Percentiles rank a stretch among this genome's conserved stretches.
Conservation (phyloP, 306 rosid genomes). For the Bauhinia variegata region DNA sequence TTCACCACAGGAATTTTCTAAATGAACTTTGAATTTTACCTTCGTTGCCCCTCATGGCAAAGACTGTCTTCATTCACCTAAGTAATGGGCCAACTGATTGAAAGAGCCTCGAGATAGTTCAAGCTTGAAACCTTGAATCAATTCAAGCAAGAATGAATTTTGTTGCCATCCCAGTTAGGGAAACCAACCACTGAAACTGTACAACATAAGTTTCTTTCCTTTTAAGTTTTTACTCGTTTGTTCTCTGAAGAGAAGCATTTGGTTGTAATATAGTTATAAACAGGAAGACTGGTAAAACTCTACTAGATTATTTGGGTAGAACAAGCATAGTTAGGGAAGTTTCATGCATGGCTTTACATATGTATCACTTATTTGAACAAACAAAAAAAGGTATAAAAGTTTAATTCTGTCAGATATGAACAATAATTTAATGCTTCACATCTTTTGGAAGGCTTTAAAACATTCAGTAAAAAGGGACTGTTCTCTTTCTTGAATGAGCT, state of each 20-base stretch:
- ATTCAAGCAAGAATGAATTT: background rate
- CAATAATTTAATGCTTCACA: conserved; percentile 30
- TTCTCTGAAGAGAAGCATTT: background rate
- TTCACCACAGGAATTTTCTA: background rate
- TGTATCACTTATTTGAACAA: too few relatives aligned
- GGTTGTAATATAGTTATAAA: background rate
- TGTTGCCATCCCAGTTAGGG: conserved; percentile 15
- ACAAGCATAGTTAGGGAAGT: too few relatives aligned
- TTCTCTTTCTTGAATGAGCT: conserved; percentile 8
- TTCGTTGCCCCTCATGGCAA: conserved; percentile 6
- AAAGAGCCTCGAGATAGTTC: background rate
- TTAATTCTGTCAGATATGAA: conserved; percentile 18
- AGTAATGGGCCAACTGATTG: background rate
- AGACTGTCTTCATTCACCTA: conserved; percentile 2
- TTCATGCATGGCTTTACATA: too few relatives aligned
- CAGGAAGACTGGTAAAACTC: too few relatives aligned
- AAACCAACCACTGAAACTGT: background rate
- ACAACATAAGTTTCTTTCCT: background rate
- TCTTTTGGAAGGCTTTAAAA: conserved; percentile 19
- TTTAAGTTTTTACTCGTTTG: background rate
- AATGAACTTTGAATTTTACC: background rate
- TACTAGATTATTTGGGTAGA: too few relatives aligned
- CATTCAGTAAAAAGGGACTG: background rate
- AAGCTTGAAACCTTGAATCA: background rate
- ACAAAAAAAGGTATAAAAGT: background rate